phyloP scores from a whole-genome alignment of 2,329 filamentous ascomycete species.

The Sporothrix humicola region DNA sequence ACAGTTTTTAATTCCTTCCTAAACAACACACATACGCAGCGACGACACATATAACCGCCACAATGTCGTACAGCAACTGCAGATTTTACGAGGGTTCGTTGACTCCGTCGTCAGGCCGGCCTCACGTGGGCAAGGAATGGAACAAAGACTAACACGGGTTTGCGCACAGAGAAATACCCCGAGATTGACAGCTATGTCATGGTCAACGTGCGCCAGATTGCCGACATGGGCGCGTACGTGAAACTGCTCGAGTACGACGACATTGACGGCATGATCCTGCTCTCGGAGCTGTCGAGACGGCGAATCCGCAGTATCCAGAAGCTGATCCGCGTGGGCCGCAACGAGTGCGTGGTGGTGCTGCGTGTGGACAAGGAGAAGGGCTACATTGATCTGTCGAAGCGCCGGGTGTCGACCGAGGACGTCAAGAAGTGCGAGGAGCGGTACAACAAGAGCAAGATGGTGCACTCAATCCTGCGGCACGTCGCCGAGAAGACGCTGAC shows the following conservation, averaged over 20 bases:
- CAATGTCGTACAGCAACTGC: constrained; percentile 50
- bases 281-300: constrained; percentile 95
- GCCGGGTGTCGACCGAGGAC: constrained; percentile 95
- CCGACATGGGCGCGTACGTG: constrained; percentile 99
- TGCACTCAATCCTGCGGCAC: constrained; percentile 98
- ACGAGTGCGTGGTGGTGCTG: constrained; percentile 97
- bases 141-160: neutral
- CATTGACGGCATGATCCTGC: constrained; percentile 99
- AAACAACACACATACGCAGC: neutral
- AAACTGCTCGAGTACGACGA: constrained; percentile 99
- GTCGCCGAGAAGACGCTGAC: constrained; percentile 95
- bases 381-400: constrained; percentile 98
- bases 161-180: constrained; percentile 68
- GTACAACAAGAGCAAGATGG: constrained; percentile 99
- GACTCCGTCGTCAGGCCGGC: neutral
- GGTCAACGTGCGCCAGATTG: constrained; percentile 95
- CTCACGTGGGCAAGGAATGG: constrained; percentile 19
- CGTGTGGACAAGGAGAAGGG: constrained; percentile 99
- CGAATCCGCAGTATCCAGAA: constrained; percentile 99
- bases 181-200: constrained; percentile 99
- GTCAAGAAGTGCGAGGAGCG: constrained; percentile 98
- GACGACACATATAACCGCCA: constrained; percentile 38
- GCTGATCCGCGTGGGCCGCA: constrained; percentile 95
- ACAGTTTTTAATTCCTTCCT: neutral
- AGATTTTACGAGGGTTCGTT: constrained; percentile 47